These are phyloP conservation scores for Protostelium mycophagum DNA, from an alignment of 78 protist genomes.

Conservation along the genomic window DNA sequence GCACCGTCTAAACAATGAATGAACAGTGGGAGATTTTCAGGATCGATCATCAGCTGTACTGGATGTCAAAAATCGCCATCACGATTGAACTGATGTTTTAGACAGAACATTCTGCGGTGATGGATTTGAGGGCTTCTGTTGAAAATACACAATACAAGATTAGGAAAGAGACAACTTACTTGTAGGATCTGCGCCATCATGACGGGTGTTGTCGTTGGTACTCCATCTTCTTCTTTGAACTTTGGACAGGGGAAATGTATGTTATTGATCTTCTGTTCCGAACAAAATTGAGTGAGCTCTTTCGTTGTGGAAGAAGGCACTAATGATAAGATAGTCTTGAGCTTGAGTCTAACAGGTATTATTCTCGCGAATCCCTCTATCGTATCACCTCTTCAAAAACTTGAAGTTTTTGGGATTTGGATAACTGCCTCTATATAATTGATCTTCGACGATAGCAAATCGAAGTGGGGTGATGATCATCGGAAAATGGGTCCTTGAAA, in stretches of 20 bases:
- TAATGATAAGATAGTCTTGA: constrained; percentile 52
- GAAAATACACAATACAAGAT: constrained; percentile 3
- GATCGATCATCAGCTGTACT: constrained; percentile 50
- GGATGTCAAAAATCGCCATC: too few species aligned
- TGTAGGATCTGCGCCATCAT: constrained; percentile 29
- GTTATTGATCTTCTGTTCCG: constrained; percentile 8
- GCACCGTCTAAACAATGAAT: constrained; percentile 65
- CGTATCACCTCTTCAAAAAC: constrained; percentile 40
- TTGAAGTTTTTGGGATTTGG: constrained; percentile 58
- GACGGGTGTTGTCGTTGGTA: constrained; percentile 27
- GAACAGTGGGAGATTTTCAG: constrained; percentile 41
- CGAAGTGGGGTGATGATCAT: constrained; percentile 36
- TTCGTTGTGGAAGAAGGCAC: constrained; percentile 48
- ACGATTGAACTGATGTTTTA: too few species aligned
- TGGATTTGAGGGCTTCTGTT: neutral
- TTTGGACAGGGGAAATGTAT: constrained; percentile 50
- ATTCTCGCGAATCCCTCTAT: neutral
- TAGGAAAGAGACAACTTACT: constrained; percentile 7
- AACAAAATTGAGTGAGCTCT: constrained; percentile 46
- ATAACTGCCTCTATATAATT: constrained; percentile 52
- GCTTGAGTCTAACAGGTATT: constrained; percentile 23
- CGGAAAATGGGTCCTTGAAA: too few species aligned
- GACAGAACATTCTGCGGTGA: neutral
- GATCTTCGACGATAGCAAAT: constrained; percentile 54
- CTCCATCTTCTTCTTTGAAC: constrained; percentile 55